Evolutionary conservation across 169 alveolate species (phyloP), one percentile per base, ranked within the genome.

Genomic region (Cryptosporidium viatorum): DNA sequence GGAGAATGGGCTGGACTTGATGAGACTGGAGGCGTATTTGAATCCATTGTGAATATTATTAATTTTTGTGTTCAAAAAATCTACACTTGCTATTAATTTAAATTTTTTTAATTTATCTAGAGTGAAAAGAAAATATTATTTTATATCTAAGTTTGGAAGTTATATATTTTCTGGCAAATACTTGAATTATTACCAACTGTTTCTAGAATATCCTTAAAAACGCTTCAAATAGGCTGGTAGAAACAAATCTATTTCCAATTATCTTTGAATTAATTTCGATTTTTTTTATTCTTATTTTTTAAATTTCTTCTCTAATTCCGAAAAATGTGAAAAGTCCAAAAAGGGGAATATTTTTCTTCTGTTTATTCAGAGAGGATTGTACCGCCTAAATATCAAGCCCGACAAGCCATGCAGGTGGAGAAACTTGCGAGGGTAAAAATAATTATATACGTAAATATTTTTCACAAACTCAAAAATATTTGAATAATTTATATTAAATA

Each of bases 1-100:
- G 97, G 94, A 29, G 94, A 62, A 59, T 73, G 86, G 7, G 70
- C 86, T n/a, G 86, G 71, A 29, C 89, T 80, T 6, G 89, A 80
- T 31, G 89, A 80, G 62, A 65, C 75, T 14, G 89, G 89, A 21
- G 89, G 89, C 12, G 89, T 59, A 62, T 80, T 65, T 26, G 89
- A 80, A 37, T 65, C 75, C 89, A 80, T 80, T 51, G 18, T 71
- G 8, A n/a, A 55, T 23, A 55, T 23, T 55, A 16, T 7, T 10
- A n/a, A 55, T 23, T 55, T 21, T 2, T 23, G 29, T 55, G 21
- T 26, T n/a, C 23, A 23, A 16, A 16, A 23, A 26, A 23, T n/a
- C 8, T 55, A 55, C 9, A 26, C 12, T 16, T 55, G 16, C 5
- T 55, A 21, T 26, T 23, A 55, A 55, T 55, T 48, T 48, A 16